Percentiles rank a stretch among this genome's conserved stretches.
phyloP scores from a whole-genome alignment of 75 land plant genomes.

The Pinus tabuliformis region DNA sequence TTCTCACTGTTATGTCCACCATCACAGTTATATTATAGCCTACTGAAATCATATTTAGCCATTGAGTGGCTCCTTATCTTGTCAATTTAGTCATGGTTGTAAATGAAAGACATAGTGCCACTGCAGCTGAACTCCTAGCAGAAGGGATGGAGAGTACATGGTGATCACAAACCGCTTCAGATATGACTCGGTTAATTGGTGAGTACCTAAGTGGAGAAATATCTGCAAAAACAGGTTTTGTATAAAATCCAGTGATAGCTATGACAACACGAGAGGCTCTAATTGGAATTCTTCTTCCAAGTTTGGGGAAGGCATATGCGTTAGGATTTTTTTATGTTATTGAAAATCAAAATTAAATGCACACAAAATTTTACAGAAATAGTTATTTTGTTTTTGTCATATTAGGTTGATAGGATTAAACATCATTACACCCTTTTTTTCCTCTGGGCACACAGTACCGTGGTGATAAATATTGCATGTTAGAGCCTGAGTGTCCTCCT shows the following conservation, averaged over 20 bases:
- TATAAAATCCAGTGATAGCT: slow-evolving; percentile 29
- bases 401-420: too few species aligned
- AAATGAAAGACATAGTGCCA: slow-evolving; percentile 75
- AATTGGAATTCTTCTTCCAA: slow-evolving; percentile 69
- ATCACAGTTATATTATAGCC: slow-evolving; percentile 41
- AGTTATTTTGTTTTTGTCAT: too few species aligned
- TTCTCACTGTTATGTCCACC: too few species aligned
- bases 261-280: slow-evolving; percentile 55
- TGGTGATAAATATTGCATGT: too few species aligned
- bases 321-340: slow-evolving; percentile 51
- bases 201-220: slow-evolving; percentile 66
- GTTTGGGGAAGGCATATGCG: slow-evolving; percentile 77
- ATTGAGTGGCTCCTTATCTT: slow-evolving; percentile 56
- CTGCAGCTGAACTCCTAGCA: slow-evolving; percentile 86
- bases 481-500: too few species aligned
- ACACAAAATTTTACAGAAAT: too few species aligned
- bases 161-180: slow-evolving; percentile 51
- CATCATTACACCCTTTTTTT: too few species aligned
- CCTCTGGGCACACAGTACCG: too few species aligned
- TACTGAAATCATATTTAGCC: slow-evolving; percentile 53
- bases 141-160: slow-evolving; percentile 92
- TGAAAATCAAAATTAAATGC: slow-evolving; percentile 31
- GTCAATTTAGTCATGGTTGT: slow-evolving; percentile 75
- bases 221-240: slow-evolving; percentile 8
- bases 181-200: slow-evolving; percentile 65